Conservation (phyloP, 1,284 basidiomycete genomes). For the Somion occarium region DNA sequence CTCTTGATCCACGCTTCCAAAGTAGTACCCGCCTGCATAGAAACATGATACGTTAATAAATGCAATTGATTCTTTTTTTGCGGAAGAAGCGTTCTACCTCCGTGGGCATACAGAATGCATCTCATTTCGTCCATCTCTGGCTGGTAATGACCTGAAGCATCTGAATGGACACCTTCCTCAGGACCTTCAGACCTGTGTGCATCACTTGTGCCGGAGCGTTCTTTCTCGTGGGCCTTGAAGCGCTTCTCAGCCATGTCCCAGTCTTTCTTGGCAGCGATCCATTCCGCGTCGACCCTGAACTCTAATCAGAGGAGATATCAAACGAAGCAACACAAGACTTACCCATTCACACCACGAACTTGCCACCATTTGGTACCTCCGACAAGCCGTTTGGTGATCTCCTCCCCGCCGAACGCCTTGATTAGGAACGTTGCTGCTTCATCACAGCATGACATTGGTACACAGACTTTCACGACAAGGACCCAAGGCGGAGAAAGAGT, state of each 20-base stretch:
- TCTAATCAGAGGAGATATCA: neutral
- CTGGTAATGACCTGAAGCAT: slow-evolving; percentile 37
- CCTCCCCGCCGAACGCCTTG: slow-evolving; percentile 80
- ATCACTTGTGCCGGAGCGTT: slow-evolving; percentile 18
- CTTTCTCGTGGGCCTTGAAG: slow-evolving; percentile 42
- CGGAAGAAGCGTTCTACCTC: slow-evolving; percentile 54
- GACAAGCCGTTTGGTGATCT: slow-evolving; percentile 66
- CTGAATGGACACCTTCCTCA: slow-evolving; percentile 13
- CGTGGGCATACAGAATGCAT: slow-evolving; percentile 84
- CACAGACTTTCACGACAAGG: slow-evolving; percentile 67
- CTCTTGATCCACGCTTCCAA: slow-evolving; percentile 77
- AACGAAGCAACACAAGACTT: slow-evolving; percentile 16
- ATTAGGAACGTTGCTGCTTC: slow-evolving; percentile 78
- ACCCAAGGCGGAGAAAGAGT: slow-evolving; percentile 90
- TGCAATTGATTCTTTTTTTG: neutral
- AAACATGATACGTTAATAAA: neutral
- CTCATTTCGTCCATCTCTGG: slow-evolving; percentile 82
- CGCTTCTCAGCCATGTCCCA: slow-evolving; percentile 58
- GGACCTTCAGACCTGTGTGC: slow-evolving; percentile 15
- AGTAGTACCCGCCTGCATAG: slow-evolving; percentile 69
- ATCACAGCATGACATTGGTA: slow-evolving; percentile 75
- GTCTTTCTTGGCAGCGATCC: slow-evolving; percentile 80
- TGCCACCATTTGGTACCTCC: slow-evolving; percentile 98
- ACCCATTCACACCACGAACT: slow-evolving; percentile 77
- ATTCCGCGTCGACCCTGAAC: slow-evolving; percentile 78